Base-by-base conservation (phyloP, 495 filamentous ascomycete species). In the Penicillium cosmopolitanum region DNA sequence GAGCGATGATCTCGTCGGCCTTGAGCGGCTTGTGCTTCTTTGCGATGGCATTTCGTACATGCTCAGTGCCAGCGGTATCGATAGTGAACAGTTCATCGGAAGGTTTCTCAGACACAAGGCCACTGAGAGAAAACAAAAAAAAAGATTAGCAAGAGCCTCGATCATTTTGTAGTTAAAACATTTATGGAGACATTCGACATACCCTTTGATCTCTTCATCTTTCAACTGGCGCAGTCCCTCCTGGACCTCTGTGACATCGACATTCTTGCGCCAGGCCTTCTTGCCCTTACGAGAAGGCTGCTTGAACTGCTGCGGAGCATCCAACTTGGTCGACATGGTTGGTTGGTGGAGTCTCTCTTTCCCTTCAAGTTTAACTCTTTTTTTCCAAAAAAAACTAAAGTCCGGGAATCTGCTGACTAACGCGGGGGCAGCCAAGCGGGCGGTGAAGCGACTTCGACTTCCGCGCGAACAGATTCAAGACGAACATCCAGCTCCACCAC, bases 241-340 rank as follows among this genome's bases (percentile, higher is more conserved):
- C 63, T 92, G 83, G 23, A 98, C 82, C 55, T 95, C 88, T 13
- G 90, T 86, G 50, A 98, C 82, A 73, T 98, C 92, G 67, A 98
- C 90, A 78, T 98, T 96, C 74, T 98, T 98, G 64, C 95, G 83
- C 95, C 95, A 98, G 18, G 95, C 95, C 75, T 93, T 97, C 78
- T 98, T 98, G 61, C 95, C 94, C 74, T 98, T 98, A 67, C 95
- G 83, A 11, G 93, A 97, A 43, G 93, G 87, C 73, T 98, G 95
- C 63, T 87, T 93, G 62, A 78, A 81, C 63, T 85, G 81, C 44
- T 81, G 76, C 13, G 85, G 86, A 23, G 86, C 75, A 56, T 73
- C 73, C 50, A 72, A 56, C 15, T 63, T 57, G 19, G 66, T 62
- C 55, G 76, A 77, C 77, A 78, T 77, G 61, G 60, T 73, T 61